Conservation (phyloP, 805 yeast genomes). For the Starmerella riodocensis region DNA sequence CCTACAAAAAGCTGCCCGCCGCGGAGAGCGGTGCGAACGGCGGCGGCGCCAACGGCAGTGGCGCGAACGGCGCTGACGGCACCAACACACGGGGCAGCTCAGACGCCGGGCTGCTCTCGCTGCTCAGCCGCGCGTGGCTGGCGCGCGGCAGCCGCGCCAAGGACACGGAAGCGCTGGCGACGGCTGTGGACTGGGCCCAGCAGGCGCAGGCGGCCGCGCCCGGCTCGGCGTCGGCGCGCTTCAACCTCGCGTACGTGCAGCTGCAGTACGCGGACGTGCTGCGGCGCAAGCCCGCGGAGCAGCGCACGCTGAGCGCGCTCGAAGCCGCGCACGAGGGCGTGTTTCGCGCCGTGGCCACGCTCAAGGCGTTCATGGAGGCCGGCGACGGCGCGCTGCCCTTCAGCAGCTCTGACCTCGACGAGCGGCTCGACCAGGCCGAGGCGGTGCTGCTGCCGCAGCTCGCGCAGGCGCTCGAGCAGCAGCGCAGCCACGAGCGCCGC, state of each 20-base stretch:
- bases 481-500: constrained; percentile 41
- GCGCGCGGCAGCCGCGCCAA: constrained; percentile 36
- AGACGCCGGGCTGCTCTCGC: constrained; percentile 26
- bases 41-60: too few relatives aligned
- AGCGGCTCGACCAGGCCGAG: constrained; percentile 77
- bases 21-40: too few relatives aligned
- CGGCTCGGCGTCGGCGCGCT: constrained; percentile 39
- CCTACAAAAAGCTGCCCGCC: constrained; percentile 32
- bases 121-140: constrained; percentile 31
- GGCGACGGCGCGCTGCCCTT: constrained; percentile 58
- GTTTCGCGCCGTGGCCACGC: constrained; percentile 24
- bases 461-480: constrained; percentile 57
- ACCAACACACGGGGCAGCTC: too few relatives aligned
- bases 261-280: constrained; percentile 78
- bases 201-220: constrained; percentile 33
- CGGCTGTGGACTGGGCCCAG: constrained; percentile 49
- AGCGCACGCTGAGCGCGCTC: constrained; percentile 52
- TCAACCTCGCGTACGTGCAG: constrained; percentile 71
- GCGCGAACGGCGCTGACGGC: too few relatives aligned
- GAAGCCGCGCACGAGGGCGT: constrained; percentile 43
- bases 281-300: constrained; percentile 44
- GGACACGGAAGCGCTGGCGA: constrained; percentile 34
- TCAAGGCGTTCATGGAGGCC: constrained; percentile 31
- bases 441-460: constrained; percentile 62
- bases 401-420: constrained; percentile 63